Base-by-base conservation (phyloP, 2,329 filamentous ascomycete genomes). In the Trichoderma sp. region DNA sequence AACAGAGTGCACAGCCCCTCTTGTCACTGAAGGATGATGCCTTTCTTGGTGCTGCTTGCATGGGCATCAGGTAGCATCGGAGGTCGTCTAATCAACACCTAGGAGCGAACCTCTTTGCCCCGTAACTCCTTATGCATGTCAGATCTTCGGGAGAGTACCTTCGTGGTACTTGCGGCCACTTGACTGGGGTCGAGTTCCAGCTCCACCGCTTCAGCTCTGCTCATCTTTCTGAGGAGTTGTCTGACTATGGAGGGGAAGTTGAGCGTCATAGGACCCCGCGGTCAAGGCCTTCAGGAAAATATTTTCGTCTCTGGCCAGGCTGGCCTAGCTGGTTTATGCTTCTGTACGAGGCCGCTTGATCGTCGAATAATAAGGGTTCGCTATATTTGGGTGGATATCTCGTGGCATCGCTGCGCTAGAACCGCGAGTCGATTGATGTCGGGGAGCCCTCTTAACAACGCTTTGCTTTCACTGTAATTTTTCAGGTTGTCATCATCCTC, bases 101-200 rank as follows among this genome's bases (percentile, higher is more conserved):
- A 35, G 19, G 49, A n/a, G n/a, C 40, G 40, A 43, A 43, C 40
- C 37, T 19, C 4, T 40, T 7, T 43, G 29, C 55, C 31, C 40
- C 35, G 29, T 56, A 66, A 59, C 29, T 19, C 40, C 35, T 29
- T 47, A 67, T 67, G 64, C 64, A 47, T 67, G 64, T 67, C 64
- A 67, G 55, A 58, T 67, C 64, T 67, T 67, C 37, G 64, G n/a
- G 37, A 55, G 29, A 31, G 29, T 67, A 67, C 64, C 19, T 59
- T 2, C 10, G 43, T 52, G 64, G 55, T 67, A 67, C 64, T 59
- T 59, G 29, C 21, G 21, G 11, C 29, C 19, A 29, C 37, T 31
- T 59, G 21, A 27, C n/a, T 40, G 11, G 19, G 47, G 64, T 33
- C 29, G 21, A 31, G 10, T 47, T 64, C 29, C 61, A 64, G 61